Evolutionary conservation across 139 green algal genomes (phyloP), one percentile per base, ranked within the genome.

Genomic region (Astrephomene gubernaculifera): DNA sequence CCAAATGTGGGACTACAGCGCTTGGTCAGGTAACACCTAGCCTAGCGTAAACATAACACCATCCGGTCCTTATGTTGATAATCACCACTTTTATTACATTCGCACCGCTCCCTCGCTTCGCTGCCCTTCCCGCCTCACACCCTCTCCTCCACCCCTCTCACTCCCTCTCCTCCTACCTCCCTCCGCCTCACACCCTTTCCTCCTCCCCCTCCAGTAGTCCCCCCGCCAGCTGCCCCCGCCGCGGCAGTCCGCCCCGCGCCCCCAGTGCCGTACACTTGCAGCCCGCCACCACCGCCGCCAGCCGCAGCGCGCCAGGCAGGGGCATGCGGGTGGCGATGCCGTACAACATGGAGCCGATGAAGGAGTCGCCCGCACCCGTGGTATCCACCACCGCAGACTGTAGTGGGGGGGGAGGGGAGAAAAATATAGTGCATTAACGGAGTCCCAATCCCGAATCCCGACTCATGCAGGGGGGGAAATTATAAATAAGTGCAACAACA

Each of bases 301-400:
- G 91, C 45, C 67, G 72, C 79, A 97, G 44, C 2, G 89, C 92
- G 6, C 49, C 31, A 1, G 83, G 22, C 19, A 87, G 65, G 3
- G 85, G 21, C 90, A 95, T 85, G 5, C 91, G 91, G 0, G 78
- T 94, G 17, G 81, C 88, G 4, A 98, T 53, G 19, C 89, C 91
- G 74, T 98, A 98, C 61, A 98, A 41, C 2, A 98, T 71, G 33
- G 85, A 88, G 0, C 95, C 97, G 54, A 98, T 98, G 91, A 99
- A 99, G 4, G 96, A 89, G 87, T 99, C 97, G 0, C 97, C 97
- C 2, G 97, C 97, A 1, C 97, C 97, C 4, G 96, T 98, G 12
- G 96, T 98, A 87, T 99, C 96, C 35, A 95, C 87, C 3, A 99
- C 89, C 4, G 89, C 90, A 2, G 88, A 89, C 86, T 86, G 39